These are phyloP conservation scores for Gracilaria domingensis DNA, from an alignment of 23 red algal species.

Conservation along the genomic window DNA sequence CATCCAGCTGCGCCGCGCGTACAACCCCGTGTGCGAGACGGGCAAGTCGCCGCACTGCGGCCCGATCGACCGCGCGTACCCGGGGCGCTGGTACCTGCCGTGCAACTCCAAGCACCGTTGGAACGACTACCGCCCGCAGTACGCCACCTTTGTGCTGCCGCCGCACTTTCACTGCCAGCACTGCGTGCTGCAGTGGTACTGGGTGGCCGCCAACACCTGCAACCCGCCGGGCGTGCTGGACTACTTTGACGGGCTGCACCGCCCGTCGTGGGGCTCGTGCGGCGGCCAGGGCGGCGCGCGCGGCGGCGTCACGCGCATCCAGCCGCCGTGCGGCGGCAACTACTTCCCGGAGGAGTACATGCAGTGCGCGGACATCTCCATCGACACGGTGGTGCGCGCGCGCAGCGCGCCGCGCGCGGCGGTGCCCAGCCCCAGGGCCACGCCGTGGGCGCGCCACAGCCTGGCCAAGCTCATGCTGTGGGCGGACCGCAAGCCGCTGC, in stretches of 20 bases:
- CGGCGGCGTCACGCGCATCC: conserved; percentile 38
- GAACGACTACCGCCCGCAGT: conserved; percentile 29
- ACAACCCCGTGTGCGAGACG: conserved; percentile 55
- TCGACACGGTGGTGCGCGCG: conserved; percentile 7
- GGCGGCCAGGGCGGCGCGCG: conserved; percentile 47
- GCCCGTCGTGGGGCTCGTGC: conserved; percentile 46
- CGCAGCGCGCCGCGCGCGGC: neutral
- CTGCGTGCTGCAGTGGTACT: conserved; percentile 78
- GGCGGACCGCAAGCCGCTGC: neutral
- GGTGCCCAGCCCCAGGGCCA: neutral
- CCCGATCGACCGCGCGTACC: conserved; percentile 60
- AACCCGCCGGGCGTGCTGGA: conserved; percentile 73
- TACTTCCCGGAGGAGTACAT: conserved; percentile 69
- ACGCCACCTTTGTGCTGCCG: conserved; percentile 33
- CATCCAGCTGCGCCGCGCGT: conserved; percentile 34
- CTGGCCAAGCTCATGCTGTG: conserved; percentile 30
- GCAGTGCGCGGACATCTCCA: conserved; percentile 56
- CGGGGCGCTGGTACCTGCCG: conserved; percentile 75
- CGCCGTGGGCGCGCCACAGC: neutral
- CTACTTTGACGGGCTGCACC: conserved; percentile 52
- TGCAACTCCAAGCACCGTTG: conserved; percentile 10
- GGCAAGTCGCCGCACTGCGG: conserved; percentile 52
- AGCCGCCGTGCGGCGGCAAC: conserved; percentile 38
- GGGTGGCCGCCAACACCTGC: conserved; percentile 62
- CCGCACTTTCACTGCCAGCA: conserved; percentile 51